Base-by-base conservation (phyloP, 2,329 filamentous ascomycete genomes). In the Pseudogymnoascus sp. region DNA sequence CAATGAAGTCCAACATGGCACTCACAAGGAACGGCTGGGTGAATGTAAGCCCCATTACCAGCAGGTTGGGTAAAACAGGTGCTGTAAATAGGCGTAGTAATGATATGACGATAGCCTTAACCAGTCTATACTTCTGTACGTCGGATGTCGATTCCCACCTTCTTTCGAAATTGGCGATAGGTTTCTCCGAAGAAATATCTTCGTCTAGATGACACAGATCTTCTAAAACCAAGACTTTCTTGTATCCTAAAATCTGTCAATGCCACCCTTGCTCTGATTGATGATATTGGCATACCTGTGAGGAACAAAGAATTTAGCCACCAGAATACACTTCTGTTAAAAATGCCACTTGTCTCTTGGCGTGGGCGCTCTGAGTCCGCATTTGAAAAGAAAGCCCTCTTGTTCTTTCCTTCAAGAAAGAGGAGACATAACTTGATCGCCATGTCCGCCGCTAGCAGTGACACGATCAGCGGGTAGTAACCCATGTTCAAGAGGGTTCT, bases 341-440 rank as follows among this genome's bases (percentile, higher is more conserved):
- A 55, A 55, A 55, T 55, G 8, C 48, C 48, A 33, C 29, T 33
- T 55, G 29, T 55, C 10, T 55, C 48, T 55, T 55, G 48, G 48
- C 4, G 29, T 21, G 48, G 48, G 5, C 48, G 48, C 27, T 33
- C 48, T 33, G 48, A 33, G 29, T 55, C 48, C 1, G 15, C 29
- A 55, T 13, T 33, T 13, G 48, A 55, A 55, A 55, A 55, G 15
- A 33, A 55, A 15, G 29, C 48, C 5, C 48, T 55, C 10, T 55
- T 55, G n/a, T 35, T 55, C 9, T 55, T 55, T 8, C 48, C 48
- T 55, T 55, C 48, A 21, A 55, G 29, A 29, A 55, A 55, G 9
- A 55, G 48, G 5, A 55, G 48, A 29, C 48, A 55, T 12, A 55
- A 4, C 2, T 55, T 55, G 29, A 55, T 55, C 5, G 48, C 29